These are phyloP conservation scores for Fusarium compactum DNA, from an alignment of 2,329 filamentous ascomycete species.

Conservation along the genomic window DNA sequence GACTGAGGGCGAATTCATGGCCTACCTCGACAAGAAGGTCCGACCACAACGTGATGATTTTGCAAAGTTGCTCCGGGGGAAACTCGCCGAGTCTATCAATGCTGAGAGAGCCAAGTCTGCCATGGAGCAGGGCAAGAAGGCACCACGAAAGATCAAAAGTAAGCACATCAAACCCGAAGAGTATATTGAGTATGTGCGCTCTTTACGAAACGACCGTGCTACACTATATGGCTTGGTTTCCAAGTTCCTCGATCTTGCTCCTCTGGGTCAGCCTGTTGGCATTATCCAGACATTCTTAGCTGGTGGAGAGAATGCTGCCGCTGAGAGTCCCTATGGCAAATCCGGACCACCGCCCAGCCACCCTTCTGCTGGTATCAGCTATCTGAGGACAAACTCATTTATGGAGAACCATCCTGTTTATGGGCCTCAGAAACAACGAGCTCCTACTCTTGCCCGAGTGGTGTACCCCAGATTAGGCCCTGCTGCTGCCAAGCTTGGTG, in stretches of 20 bases:
- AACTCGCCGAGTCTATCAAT: slow-evolving; percentile 62
- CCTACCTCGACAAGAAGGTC: slow-evolving; percentile 67
- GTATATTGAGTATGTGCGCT: slow-evolving; percentile 64
- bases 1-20: slow-evolving; percentile 69
- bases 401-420: slow-evolving; percentile 72
- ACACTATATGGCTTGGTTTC: slow-evolving; percentile 67
- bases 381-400: slow-evolving; percentile 67
- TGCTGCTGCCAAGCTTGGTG: slow-evolving; percentile 60
- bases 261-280: slow-evolving; percentile 56
- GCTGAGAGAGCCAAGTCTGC: slow-evolving; percentile 53
- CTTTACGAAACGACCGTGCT: slow-evolving; percentile 63
- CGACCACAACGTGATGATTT: slow-evolving; percentile 67
- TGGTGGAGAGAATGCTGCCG: slow-evolving; percentile 42
- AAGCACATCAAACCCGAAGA: slow-evolving; percentile 63
- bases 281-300: slow-evolving; percentile 45
- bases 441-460: slow-evolving; percentile 64
- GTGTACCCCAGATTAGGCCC: slow-evolving; percentile 57
- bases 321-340: slow-evolving; percentile 61
- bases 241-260: slow-evolving; percentile 72
- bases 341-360: slow-evolving; percentile 70
- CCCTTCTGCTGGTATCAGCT: slow-evolving; percentile 72
- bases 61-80: slow-evolving; percentile 63
- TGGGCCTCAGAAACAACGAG: slow-evolving; percentile 65
- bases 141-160: slow-evolving; percentile 47
- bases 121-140: slow-evolving; percentile 53